A percentile compares a stretch with the other conserved stretches of the same genome.
Evolutionary conservation across 2,329 filamentous ascomycete genomes (phyloP).

Genomic region (Penicillium sclerotigenum): DNA sequence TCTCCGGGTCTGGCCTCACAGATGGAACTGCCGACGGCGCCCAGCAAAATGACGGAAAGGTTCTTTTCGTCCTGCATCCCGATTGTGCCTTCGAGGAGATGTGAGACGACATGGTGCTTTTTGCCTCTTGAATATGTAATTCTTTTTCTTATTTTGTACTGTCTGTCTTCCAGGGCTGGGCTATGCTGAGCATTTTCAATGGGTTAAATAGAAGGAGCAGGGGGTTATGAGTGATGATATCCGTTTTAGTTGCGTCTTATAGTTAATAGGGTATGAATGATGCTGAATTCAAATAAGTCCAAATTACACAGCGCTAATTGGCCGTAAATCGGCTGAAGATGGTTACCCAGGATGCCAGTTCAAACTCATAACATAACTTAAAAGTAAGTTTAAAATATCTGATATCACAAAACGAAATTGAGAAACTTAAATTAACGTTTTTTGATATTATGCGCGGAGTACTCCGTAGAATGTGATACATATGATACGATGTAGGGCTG

Average conservation of each 20-base stretch:
- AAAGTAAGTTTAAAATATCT: too few relatives aligned
- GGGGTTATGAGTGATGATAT: conserved; percentile 36
- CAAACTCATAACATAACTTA: too few relatives aligned
- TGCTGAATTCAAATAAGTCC: not conserved
- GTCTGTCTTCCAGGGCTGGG: conserved; percentile 13
- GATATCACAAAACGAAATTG: too few relatives aligned
- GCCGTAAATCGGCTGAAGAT: too few relatives aligned
- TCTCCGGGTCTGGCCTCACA: conserved; percentile 82
- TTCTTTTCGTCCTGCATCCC: conserved; percentile 87
- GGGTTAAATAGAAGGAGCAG: conserved; percentile 25
- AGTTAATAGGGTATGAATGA: conserved; percentile 10
- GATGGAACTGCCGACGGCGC: conserved; percentile 64
- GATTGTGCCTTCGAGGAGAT: conserved; percentile 77
- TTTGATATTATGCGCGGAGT: too few relatives aligned
- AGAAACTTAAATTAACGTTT: too few relatives aligned
- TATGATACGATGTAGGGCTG: too few relatives aligned
- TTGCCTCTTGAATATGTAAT: conserved; percentile 2
- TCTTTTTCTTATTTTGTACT: conserved; percentile 5
- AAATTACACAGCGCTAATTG: too few relatives aligned
- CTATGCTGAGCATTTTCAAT: conserved; percentile 23
- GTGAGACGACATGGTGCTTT: conserved; percentile 47
- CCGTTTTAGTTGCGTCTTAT: conserved; percentile 19
- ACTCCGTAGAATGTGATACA: too few relatives aligned
- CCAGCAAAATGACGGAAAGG: conserved; percentile 44
- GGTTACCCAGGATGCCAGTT: too few relatives aligned